A percentile compares a stretch with the other conserved stretches of the same genome.
Evolutionary conservation across 1,284 basidiomycete genomes (phyloP).

Genomic region (Ceratorhiza oryzae-sativae): DNA sequence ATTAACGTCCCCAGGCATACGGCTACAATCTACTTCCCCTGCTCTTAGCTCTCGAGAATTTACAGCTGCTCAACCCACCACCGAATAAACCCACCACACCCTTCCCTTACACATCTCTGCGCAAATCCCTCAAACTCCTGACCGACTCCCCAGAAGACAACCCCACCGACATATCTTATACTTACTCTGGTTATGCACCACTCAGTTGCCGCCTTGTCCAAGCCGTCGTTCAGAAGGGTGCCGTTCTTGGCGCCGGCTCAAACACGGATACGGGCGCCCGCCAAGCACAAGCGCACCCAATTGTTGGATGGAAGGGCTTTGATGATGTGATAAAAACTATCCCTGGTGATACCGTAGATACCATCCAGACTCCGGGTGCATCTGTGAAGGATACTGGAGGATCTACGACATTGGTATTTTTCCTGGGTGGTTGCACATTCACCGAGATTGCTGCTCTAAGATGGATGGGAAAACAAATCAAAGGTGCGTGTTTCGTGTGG

Average conservation of each 20-base stretch:
- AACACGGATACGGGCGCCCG: conserved; percentile 52
- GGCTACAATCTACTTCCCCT: conserved; percentile 90
- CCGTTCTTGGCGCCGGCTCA: conserved; percentile 62
- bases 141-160: conserved; percentile 82
- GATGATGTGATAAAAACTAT: conserved; percentile 86
- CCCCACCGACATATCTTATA: conserved; percentile 93
- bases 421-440: conserved; percentile 97
- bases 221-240: conserved; percentile 88
- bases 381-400: conserved; percentile 48
- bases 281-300: conserved; percentile 74
- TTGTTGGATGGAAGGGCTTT: conserved; percentile 96
- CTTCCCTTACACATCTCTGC: conserved; percentile 69
- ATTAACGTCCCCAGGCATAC: conserved; percentile 80
- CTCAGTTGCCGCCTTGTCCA: conserved; percentile 91
- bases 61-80: conserved; percentile 65
- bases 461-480: conserved; percentile 85
- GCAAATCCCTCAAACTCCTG: conserved; percentile 88
- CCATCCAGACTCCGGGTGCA: conserved; percentile 59
- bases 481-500: conserved; percentile 60
- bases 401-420: conserved; percentile 92
- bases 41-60: conserved; percentile 78
- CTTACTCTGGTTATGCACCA: conserved; percentile 97
- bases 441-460: conserved; percentile 95
- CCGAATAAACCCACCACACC: conserved; percentile 48
- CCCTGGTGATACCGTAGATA: conserved; percentile 87